Percentiles rank a stretch among this genome's conserved stretches.
Evolutionary conservation across 2,329 filamentous ascomycete species (phyloP).

Genomic region (Diplodia intermedia): DNA sequence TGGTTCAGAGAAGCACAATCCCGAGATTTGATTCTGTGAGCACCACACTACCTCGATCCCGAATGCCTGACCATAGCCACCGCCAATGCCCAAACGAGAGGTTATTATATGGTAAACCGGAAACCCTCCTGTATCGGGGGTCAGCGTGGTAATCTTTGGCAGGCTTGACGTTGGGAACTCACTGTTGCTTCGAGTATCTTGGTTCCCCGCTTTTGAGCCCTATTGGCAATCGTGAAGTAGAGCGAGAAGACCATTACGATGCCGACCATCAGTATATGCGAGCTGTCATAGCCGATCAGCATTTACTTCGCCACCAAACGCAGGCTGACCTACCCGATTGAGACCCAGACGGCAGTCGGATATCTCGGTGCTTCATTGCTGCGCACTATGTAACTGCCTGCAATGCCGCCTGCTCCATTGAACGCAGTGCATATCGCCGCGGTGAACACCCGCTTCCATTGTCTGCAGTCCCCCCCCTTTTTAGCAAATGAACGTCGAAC

Average conservation of each 20-base stretch:
- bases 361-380: slow-evolving; percentile 68
- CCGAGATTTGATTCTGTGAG: not conserved
- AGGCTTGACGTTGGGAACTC: not conserved
- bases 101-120: slow-evolving; percentile 51
- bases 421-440: slow-evolving; percentile 66
- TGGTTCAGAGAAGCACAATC: not conserved
- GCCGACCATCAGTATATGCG: slow-evolving; percentile 64
- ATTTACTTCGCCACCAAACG: not conserved
- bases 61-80: not conserved
- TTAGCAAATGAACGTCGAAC: slow-evolving; percentile 37
- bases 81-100: slow-evolving; percentile 11
- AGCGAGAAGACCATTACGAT: slow-evolving; percentile 60
- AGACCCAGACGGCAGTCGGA: slow-evolving; percentile 70
- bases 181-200: slow-evolving; percentile 58
- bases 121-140: slow-evolving; percentile 49
- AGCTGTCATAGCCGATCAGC: slow-evolving; percentile 44
- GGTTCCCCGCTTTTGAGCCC: slow-evolving; percentile 55
- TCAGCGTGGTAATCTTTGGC: slow-evolving; percentile 25
- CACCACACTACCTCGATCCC: not conserved
- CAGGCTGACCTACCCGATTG: slow-evolving; percentile 58
- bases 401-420: slow-evolving; percentile 70
- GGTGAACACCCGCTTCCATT: slow-evolving; percentile 70
- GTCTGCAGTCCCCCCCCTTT: slow-evolving; percentile 45
- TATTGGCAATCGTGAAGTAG: slow-evolving; percentile 63
- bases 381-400: slow-evolving; percentile 70